These are phyloP conservation scores for Komagataella kurtzmanii DNA, from an alignment of 805 yeast species.

Conservation along the genomic window DNA sequence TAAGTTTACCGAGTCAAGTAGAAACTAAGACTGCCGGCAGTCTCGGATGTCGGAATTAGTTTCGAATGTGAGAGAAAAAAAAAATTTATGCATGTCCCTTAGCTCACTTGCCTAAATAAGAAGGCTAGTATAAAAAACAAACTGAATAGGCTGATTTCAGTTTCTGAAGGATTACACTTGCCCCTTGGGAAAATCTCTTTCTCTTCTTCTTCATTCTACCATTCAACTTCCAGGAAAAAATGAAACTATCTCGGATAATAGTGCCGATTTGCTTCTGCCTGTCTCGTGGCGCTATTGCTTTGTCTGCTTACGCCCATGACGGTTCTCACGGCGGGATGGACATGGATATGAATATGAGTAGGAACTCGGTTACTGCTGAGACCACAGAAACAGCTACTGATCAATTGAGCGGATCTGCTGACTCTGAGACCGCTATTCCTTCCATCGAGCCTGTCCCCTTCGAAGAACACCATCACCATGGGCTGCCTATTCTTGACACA, in stretches of 20 bases:
- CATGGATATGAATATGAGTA: neutral
- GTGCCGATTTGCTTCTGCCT: neutral
- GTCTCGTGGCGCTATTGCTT: neutral
- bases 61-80: neutral
- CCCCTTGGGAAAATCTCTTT: neutral
- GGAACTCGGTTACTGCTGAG: neutral
- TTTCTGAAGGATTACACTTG: neutral
- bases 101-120: neutral
- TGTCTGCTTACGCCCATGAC: neutral
- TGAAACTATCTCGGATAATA: neutral
- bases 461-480: slow-evolving; percentile 42
- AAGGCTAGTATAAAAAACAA: neutral
- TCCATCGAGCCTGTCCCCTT: neutral
- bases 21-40: neutral
- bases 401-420: neutral
- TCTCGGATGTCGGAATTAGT: neutral
- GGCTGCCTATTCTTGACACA: slow-evolving; percentile 60
- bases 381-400: neutral
- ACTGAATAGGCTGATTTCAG: neutral
- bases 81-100: neutral
- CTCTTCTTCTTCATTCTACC: neutral
- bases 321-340: neutral
- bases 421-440: neutral
- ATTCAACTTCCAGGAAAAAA: neutral
- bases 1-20: neutral